Percentiles rank a stretch among this genome's conserved stretches.
Conservation (phyloP, 495 filamentous ascomycete species). For the Apiosordaria backusii region DNA sequence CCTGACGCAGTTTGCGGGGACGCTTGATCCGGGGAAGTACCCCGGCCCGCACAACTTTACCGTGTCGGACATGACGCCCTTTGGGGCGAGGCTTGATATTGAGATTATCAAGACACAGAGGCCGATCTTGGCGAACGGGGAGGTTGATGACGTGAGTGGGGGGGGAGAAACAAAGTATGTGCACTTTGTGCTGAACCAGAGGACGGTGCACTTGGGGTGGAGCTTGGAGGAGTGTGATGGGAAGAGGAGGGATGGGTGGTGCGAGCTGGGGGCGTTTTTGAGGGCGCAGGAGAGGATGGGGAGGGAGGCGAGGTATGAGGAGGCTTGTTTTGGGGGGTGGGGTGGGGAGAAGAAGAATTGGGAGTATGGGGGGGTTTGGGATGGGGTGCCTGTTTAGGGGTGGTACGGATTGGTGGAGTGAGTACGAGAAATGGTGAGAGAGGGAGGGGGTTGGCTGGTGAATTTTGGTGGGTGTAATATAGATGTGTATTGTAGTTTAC, state of each 20-base stretch:
- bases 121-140: conserved; percentile 44
- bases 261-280: conserved; percentile 57
- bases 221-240: conserved; percentile 55
- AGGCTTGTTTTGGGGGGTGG: conserved; percentile 54
- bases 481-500: no score
- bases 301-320: conserved; percentile 46
- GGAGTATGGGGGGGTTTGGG: conserved; percentile 35
- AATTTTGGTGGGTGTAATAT: no score
- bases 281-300: conserved; percentile 45
- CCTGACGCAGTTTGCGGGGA: conserved; percentile 60
- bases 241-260: conserved; percentile 60
- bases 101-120: conserved; percentile 58
- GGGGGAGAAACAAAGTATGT: conserved; percentile 52
- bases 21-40: conserved; percentile 44
- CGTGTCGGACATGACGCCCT: conserved; percentile 56
- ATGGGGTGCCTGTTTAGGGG: conserved; percentile 12
- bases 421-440: no score
- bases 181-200: conserved; percentile 63
- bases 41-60: conserved; percentile 49
- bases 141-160: conserved; percentile 30
- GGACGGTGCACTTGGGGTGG: conserved; percentile 55
- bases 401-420: no score
- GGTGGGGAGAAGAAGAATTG: conserved; percentile 14
- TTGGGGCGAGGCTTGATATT: conserved; percentile 59
- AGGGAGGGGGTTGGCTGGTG: no score